phyloP scores from a whole-genome alignment of 2,329 filamentous ascomycete genomes.

The Aspergillus sp. region DNA sequence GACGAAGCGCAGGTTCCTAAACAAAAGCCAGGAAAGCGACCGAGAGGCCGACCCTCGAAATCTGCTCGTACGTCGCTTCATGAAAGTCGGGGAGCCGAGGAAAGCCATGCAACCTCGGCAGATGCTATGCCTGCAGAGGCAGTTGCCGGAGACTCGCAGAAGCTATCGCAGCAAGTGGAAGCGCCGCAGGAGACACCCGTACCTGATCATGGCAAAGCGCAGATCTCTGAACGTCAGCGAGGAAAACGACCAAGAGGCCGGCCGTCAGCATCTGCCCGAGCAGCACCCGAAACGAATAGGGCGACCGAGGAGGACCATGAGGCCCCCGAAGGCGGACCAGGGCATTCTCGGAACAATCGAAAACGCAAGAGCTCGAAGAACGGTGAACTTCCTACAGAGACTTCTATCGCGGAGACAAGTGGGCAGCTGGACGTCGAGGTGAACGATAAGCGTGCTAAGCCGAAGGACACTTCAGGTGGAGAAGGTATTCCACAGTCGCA shows the following conservation, averaged over 20 bases:
- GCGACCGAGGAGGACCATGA: not conserved
- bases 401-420: not conserved
- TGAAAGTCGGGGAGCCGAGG: not conserved
- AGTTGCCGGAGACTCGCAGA: no score
- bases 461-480: not conserved
- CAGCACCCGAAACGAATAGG: not conserved
- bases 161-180: not conserved
- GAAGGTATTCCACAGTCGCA: no score
- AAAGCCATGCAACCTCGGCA: not conserved
- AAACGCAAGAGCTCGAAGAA: slow-evolving; percentile 5
- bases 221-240: slow-evolving; percentile 1
- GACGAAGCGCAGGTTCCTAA: not conserved
- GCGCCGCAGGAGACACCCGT: not conserved
- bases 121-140: no score
- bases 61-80: no score
- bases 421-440: slow-evolving; percentile 1
- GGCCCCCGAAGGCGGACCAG: not conserved
- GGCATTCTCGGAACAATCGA: not conserved
- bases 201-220: not conserved
- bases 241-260: slow-evolving; percentile 5
- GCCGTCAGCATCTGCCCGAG: slow-evolving; percentile 5
- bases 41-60: slow-evolving; percentile 5
- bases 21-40: slow-evolving; percentile 3
- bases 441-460: not conserved
- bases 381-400: slow-evolving; percentile 1